Evolutionary conservation across 2,329 filamentous ascomycete genomes (phyloP), one percentile per base, ranked within the genome.

Genomic region (Aureobasidium pullulans): DNA sequence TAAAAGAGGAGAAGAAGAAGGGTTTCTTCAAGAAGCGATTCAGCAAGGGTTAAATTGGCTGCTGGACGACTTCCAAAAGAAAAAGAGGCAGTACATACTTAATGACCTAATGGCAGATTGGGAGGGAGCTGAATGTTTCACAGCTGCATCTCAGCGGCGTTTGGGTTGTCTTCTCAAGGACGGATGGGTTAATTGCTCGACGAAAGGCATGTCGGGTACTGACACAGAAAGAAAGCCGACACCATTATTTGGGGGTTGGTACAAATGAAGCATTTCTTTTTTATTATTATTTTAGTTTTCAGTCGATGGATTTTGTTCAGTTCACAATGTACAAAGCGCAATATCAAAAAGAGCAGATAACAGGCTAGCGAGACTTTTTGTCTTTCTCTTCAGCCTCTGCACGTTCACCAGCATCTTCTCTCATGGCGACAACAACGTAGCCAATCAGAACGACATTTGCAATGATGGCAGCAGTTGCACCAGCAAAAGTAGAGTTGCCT

Each of bases 341-440:
- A 13, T 23, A 16, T 9, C 19, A 5, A 37, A 50, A 19, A 9
- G 19, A 39, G 15, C 4, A 34, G 19, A 31, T 10, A 10, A 16
- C 36, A 50, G n/a, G 37, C 62, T 71, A 68, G 39, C 62, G 56
- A 46, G 66, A 61, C 66, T 78, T 78, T 64, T 74, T 75, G 64
- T 68, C 66, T 64, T 73, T 71, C 60, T 76, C 77, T 62, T 77
- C 77, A 10, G 73, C 75, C 54, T 74, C 75, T 57, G 75, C 70
- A 56, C 73, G 72, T 63, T 81, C 79, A 10, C 73, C 75, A 61
- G 82, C 79, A 69, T 97, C 94, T 72, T 99, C 94, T 62, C 82
- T 85, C 82, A 96, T 92, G 4, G 94, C 94, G 19, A 96, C 90
- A 60, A 96, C 77, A 44, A 97, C 84, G 73, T 97, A 99, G n/a